Evolutionary conservation across 768 basidiomycete genomes (phyloP), one percentile per base, ranked within the genome.

Genomic region (Trametes sanguinea): DNA sequence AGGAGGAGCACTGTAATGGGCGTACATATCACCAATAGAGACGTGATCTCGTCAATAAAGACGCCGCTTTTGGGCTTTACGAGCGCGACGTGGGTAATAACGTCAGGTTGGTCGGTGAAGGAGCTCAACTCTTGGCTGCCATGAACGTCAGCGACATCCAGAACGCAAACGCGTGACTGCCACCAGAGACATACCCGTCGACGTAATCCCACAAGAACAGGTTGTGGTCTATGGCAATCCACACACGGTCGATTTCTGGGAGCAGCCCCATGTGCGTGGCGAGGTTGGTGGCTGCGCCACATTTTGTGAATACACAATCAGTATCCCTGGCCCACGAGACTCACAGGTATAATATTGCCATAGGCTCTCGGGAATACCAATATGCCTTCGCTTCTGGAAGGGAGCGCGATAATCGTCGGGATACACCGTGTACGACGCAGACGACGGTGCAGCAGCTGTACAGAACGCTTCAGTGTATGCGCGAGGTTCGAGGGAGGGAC

Each of bases 171-270:
- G 30, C 2, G 8, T 37, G 27, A 3, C 57, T 13, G 39, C 39
- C 29, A 59, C 44, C 55, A 43, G 4, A 40, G 44, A 78, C 89
- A 58, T 67, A 96, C 95, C 94, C 93, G 67, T 96, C 92, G 39
- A 87, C 78, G 73, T 97, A 99, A 74, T 99, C 94, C 97, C 97
- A 98, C 27, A 99, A 78, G 69, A 97, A 92, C 37, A 99, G 80
- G 68, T 93, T 92, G 74, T 95, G 88, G 76, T 98, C 94, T 60
- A 96, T 90, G 9, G 93, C 90, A 65, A 98, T 90, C 94, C 95
- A 99, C 0, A 91, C 95, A 48, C 94, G 85, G 67, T 96, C 94
- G 63, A 98, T 92, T 68, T 95, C 92, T 29, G 94, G 88, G 72
- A 98, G 83, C 55, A 99, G 76, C 9, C 95, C 95, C 89, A 97